Conservation (phyloP, 768 basidiomycete species). For the Pholiota conissans region DNA sequence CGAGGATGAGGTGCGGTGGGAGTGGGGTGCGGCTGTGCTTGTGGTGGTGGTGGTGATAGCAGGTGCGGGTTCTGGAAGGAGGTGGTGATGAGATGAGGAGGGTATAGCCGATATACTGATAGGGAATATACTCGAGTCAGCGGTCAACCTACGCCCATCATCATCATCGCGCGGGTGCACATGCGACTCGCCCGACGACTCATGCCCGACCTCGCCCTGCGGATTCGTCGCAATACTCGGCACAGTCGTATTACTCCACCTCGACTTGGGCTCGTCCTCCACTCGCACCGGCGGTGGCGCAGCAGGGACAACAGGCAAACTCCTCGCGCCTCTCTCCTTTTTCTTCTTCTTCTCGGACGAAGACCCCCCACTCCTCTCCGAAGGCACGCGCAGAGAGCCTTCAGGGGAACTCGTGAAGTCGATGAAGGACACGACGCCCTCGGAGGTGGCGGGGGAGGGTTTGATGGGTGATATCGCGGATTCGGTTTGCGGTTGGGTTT, state of each 20-base stretch:
- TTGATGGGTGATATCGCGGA: slow-evolving; percentile 1
- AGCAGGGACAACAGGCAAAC: not conserved
- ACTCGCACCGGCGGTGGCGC: no score
- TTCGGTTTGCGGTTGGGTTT: not conserved
- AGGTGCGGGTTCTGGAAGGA: no score
- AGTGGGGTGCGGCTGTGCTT: no score
- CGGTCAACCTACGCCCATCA: no score
- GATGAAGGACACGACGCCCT: slow-evolving; percentile 22
- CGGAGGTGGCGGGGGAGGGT: slow-evolving; percentile 13
- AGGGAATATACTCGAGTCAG: slow-evolving; percentile 35
- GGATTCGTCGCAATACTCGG: slow-evolving; percentile 25
- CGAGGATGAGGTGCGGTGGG: no score
- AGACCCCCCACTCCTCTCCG: slow-evolving; percentile 17
- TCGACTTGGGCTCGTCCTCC: slow-evolving; percentile 28
- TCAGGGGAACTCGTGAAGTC: slow-evolving; percentile 25
- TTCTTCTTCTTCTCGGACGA: slow-evolving; percentile 4
- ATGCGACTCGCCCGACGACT: slow-evolving; percentile 22
- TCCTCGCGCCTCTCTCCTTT: not conserved
- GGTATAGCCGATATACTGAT: slow-evolving; percentile 43
- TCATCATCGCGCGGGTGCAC: no score
- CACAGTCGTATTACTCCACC: slow-evolving; percentile 44
- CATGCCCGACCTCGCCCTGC: not conserved
- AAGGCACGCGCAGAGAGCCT: slow-evolving; percentile 20
- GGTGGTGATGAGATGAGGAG: slow-evolving; percentile 34
- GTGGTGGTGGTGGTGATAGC: no score